Conservation (phyloP, 176 grass and related monocot genomes). For the Bolboschoenus planiculmis region DNA sequence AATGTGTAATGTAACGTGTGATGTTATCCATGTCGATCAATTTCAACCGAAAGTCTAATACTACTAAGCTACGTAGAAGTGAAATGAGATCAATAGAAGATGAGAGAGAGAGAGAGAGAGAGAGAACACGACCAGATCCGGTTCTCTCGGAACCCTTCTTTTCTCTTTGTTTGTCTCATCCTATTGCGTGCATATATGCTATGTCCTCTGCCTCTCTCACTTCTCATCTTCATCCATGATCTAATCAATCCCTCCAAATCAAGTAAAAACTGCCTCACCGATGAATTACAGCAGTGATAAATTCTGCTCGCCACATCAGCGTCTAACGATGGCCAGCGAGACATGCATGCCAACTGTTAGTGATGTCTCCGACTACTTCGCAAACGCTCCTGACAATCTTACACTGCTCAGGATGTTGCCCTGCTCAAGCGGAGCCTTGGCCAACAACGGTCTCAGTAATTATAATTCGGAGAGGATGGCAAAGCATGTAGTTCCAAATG, state of each 20-base stretch:
- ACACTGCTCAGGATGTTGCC: neutral
- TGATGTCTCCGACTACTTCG: neutral
- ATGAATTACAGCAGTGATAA: neutral
- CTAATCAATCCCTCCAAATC: neutral
- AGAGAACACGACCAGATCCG: constrained; percentile 35
- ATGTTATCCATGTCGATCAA: neutral
- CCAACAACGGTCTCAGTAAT: neutral
- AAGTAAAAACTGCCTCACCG: neutral
- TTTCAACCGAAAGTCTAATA: neutral
- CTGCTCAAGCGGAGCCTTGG: neutral
- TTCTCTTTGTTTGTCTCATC: neutral
- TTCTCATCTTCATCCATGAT: neutral
- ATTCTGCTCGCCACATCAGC: neutral
- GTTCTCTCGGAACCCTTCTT: constrained; percentile 16
- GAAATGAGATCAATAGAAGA: neutral
- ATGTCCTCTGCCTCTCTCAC: neutral
- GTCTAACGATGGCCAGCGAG: neutral
- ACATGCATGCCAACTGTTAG: neutral
- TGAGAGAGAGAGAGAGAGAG: neutral
- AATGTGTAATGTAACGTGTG: neutral
- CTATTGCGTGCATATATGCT: constrained; percentile 13
- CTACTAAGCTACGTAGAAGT: neutral
- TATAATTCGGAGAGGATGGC: neutral
- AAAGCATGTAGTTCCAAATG: neutral
- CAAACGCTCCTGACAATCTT: neutral